Base-by-base conservation (phyloP, 2,329 filamentous ascomycete species). In the Xylaria sp. region DNA sequence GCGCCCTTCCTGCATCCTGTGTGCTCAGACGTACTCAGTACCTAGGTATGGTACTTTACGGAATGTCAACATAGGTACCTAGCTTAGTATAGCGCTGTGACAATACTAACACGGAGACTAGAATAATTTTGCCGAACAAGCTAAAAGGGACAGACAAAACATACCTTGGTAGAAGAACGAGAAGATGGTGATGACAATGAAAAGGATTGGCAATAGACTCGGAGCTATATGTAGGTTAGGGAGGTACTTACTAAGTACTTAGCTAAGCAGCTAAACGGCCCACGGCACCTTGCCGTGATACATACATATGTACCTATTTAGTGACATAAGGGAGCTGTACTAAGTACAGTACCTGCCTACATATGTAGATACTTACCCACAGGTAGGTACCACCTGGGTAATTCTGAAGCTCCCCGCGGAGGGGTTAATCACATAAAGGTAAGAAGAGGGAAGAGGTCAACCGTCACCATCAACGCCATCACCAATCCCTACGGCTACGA, bases 1-100 rank as follows among this genome's bases (percentile, higher is more conserved):
- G 32, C 41, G 48, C 50, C 48, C 34, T 63, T 54, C 60, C 25
- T 57, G 61, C 41, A 48, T 39, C 50, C 25, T 23, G 25, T 52
- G 55, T 54, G 28, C 39, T n/a, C 51, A 57, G 23, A 25, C 3
- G 23, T 25, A 25, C 23, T 25, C 23, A 25, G 23, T 64, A n/a
- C n/a, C n/a, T n/a, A n/a, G n/a, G n/a, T n/a, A n/a, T n/a, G n/a
- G n/a, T n/a, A 12, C 28, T 39, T 23, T 34, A 63, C 37, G 37
- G 39, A 10, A n/a, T 25, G 34, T 57, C 46, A 54, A 15, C 51
- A 54, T n/a, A 58, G 5, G 23, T 25, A 25, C 1, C 32, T 58
- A 25, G 23, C 32, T 58, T 15, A 13, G 13, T 32, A 48, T 32
- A n/a, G 28, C 44, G 20, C 20, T 51, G 37, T 15, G 23, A n/a